Evolutionary conservation across 2,329 filamentous ascomycete genomes (phyloP).

Genomic region (Didymella arachidicola): DNA sequence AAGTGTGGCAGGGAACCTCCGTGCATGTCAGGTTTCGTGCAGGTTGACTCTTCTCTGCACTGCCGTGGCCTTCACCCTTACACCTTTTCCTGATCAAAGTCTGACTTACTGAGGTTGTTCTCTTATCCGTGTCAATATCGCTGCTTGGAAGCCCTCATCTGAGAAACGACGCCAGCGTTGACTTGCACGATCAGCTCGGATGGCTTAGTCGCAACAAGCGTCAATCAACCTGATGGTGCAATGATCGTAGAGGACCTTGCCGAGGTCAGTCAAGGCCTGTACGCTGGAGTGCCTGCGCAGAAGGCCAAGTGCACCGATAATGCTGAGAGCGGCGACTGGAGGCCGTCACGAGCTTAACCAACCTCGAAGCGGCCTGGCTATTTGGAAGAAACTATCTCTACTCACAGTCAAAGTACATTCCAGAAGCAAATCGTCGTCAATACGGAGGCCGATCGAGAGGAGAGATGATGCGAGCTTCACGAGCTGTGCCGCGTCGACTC

Average conservation of each 20-base stretch:
- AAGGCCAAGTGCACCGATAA: background rate
- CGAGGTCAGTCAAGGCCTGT: background rate
- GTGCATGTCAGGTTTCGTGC: constrained; percentile 8
- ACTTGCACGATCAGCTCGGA: background rate
- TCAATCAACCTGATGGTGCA: background rate
- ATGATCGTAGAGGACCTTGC: constrained; percentile 2
- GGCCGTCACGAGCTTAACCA: constrained; percentile 1
- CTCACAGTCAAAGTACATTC: constrained; percentile 1
- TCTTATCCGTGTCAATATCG: background rate
- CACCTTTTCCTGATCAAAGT: background rate
- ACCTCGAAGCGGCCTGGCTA: constrained; percentile 1
- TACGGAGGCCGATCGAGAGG: constrained; percentile 39
- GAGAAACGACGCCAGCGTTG: too few relatives aligned
- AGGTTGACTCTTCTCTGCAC: constrained; percentile 5
- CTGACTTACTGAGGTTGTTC: background rate
- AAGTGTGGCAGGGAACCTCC: constrained; percentile 23
- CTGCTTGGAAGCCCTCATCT: background rate
- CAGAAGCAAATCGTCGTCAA: constrained; percentile 11
- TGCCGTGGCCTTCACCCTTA: constrained; percentile 4
- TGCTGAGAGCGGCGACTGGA: constrained; percentile 4
- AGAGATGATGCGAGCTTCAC: constrained; percentile 37
- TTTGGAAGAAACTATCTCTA: background rate
- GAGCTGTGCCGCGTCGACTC: constrained; percentile 42
- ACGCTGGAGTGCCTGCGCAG: background rate
- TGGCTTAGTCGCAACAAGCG: background rate